Percentiles rank a stretch among this genome's conserved stretches.
Evolutionary conservation across 1,139 yeast genomes (phyloP).

Genomic region (Eremothecium cymbalariae): DNA sequence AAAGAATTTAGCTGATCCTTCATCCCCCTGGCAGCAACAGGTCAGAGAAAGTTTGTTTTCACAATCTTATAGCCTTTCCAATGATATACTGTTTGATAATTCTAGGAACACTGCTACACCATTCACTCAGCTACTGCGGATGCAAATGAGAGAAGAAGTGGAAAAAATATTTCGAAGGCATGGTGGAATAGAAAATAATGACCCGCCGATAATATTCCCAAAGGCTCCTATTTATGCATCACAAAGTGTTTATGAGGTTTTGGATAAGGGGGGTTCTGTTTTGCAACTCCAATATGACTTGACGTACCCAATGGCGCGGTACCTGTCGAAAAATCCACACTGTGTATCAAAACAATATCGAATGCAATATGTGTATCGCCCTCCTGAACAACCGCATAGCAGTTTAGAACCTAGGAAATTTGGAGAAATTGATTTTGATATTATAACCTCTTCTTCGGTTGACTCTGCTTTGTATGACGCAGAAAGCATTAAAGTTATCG

Average conservation of each 20-base stretch:
- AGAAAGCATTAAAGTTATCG: constrained; percentile 74
- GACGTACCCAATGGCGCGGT: constrained; percentile 81
- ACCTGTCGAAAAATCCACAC: constrained; percentile 55
- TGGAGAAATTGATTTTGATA: constrained; percentile 81
- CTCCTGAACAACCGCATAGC: constrained; percentile 43
- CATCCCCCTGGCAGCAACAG: constrained; percentile 91
- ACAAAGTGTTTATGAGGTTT: constrained; percentile 61
- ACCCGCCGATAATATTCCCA: constrained; percentile 63
- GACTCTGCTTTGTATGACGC: constrained; percentile 63
- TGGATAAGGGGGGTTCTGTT: constrained; percentile 81
- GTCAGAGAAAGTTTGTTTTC: constrained; percentile 78
- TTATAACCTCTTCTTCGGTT: constrained; percentile 46
- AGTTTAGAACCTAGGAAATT: constrained; percentile 69
- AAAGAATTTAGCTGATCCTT: constrained; percentile 75
- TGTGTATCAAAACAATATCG: constrained; percentile 51
- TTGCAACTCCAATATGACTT: constrained; percentile 83
- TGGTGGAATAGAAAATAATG: constrained; percentile 75
- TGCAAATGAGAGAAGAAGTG: constrained; percentile 48
- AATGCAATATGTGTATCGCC: constrained; percentile 75
- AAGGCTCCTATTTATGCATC: constrained; percentile 64
- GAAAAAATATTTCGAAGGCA: constrained; percentile 59
- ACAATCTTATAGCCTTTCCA: constrained; percentile 75
- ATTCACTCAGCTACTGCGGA: constrained; percentile 32
- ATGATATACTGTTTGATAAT: constrained; percentile 72
- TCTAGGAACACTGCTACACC: constrained; percentile 28